Evolutionary conservation across 371 early-diverging fungal species (phyloP).

Genomic region (Mortierella sp.): DNA sequence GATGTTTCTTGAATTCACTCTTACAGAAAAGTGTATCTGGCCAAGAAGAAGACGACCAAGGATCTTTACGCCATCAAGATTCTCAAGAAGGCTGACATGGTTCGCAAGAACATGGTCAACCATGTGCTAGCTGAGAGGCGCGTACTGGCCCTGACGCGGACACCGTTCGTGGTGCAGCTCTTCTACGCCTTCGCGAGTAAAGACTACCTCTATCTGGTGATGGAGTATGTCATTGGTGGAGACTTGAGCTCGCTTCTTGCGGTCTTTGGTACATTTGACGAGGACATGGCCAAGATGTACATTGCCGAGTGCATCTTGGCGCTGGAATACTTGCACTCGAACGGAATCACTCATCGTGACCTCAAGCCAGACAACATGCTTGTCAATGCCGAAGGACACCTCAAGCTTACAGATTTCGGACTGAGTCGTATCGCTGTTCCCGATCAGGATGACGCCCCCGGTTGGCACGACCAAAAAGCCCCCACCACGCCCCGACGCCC

Average conservation of each 20-base stretch:
- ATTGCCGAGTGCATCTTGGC: slow-evolving; percentile 90
- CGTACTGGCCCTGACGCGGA: slow-evolving; percentile 84
- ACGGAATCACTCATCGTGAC: slow-evolving; percentile 82
- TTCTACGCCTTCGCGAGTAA: slow-evolving; percentile 92
- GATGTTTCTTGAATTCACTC: not conserved
- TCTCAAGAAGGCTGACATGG: slow-evolving; percentile 90
- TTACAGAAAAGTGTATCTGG: slow-evolving; percentile 77
- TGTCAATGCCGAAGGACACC: slow-evolving; percentile 83
- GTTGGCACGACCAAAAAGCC: slow-evolving; percentile 40
- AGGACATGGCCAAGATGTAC: slow-evolving; percentile 89
- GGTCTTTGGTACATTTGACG: slow-evolving; percentile 78
- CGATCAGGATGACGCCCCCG: slow-evolving; percentile 47
- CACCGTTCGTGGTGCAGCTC: slow-evolving; percentile 93
- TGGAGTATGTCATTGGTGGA: slow-evolving; percentile 98
- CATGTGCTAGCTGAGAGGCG: slow-evolving; percentile 92
- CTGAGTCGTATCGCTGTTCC: slow-evolving; percentile 77
- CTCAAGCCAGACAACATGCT: slow-evolving; percentile 90
- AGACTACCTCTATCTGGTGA: slow-evolving; percentile 91
- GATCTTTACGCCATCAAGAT: slow-evolving; percentile 95
- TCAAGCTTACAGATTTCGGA: slow-evolving; percentile 96
- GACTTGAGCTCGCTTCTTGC: slow-evolving; percentile 91
- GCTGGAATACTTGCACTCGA: slow-evolving; percentile 88
- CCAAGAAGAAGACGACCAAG: slow-evolving; percentile 82
- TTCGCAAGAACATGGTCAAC: slow-evolving; percentile 93
- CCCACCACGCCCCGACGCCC: slow-evolving; percentile 22